Percentiles rank a stretch among this genome's conserved stretches.
Conservation (phyloP, 768 basidiomycete genomes). For the Punctularia strigosozonata region DNA sequence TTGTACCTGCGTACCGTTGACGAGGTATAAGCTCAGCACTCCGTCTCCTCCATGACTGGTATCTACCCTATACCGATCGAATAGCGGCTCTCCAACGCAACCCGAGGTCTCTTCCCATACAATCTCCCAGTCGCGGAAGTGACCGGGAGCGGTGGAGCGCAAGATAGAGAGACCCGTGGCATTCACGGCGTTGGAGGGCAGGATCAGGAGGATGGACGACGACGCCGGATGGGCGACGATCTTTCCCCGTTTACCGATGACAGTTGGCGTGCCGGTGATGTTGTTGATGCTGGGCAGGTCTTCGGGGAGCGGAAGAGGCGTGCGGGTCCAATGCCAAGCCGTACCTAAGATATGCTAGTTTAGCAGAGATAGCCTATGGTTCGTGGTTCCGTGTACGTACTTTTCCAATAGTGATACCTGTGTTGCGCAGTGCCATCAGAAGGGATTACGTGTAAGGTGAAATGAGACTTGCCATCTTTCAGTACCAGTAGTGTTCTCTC, state of each 20-base stretch:
- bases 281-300: conserved; percentile 18
- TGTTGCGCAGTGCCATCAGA: conserved; percentile 6
- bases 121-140: conserved; percentile 22
- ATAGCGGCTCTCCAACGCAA: conserved; percentile 22
- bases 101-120: conserved; percentile 19
- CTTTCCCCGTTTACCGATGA: conserved; percentile 27
- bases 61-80: conserved; percentile 19
- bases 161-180: conserved; percentile 21
- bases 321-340: conserved; percentile 19
- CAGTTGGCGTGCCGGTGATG: conserved; percentile 22
- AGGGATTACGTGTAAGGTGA: background rate
- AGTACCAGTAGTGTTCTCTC: conserved; percentile 24
- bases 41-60: conserved; percentile 18
- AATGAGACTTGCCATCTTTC: conserved; percentile 18
- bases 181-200: conserved; percentile 23
- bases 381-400: too few species aligned
- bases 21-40: conserved; percentile 21
- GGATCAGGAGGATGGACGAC: conserved; percentile 14
- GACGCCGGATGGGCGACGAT: conserved; percentile 10
- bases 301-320: conserved; percentile 16
- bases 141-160: conserved; percentile 17
- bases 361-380: too few species aligned
- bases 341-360: too few species aligned
- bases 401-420: conserved; percentile 20
- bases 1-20: conserved; percentile 18